Evolutionary conservation across 495 filamentous ascomycete genomes (phyloP).

Genomic region (Chaetomidium leptoderma): DNA sequence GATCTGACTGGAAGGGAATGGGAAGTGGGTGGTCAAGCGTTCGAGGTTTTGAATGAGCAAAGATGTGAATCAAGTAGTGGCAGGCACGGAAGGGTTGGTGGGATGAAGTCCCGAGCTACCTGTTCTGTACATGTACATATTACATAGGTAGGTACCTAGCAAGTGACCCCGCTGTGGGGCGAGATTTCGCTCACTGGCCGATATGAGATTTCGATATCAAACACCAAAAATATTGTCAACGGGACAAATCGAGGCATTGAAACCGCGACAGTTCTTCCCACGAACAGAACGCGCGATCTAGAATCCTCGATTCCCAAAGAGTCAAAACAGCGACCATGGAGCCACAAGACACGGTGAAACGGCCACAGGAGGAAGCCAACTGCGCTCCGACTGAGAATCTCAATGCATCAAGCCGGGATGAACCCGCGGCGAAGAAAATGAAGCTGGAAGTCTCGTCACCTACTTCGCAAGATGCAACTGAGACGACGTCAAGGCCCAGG

Average conservation of each 20-base stretch:
- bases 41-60: too few species aligned
- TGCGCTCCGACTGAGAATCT: neutral
- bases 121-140: too few species aligned
- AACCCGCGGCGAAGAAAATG: conserved; percentile 56
- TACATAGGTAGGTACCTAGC: too few species aligned
- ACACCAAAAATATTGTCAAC: neutral
- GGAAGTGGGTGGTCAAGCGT: too few species aligned
- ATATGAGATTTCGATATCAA: neutral
- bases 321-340: conserved; percentile 20
- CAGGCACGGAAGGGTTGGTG: too few species aligned
- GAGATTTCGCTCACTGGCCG: neutral
- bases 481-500: conserved; percentile 34
- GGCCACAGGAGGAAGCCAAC: conserved; percentile 18
- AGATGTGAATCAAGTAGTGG: too few species aligned
- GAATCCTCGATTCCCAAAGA: too few species aligned
- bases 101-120: neutral
- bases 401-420: conserved; percentile 20
- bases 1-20: too few species aligned
- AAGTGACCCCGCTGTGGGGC: conserved; percentile 22
- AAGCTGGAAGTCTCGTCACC: conserved; percentile 43
- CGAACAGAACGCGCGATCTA: too few species aligned
- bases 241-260: neutral
- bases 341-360: conserved; percentile 20
- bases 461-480: neutral
- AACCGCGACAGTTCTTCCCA: too few species aligned